These are phyloP conservation scores for Capsicum baccatum DNA, from an alignment of 257 asterid genomes.

Conservation along the genomic window DNA sequence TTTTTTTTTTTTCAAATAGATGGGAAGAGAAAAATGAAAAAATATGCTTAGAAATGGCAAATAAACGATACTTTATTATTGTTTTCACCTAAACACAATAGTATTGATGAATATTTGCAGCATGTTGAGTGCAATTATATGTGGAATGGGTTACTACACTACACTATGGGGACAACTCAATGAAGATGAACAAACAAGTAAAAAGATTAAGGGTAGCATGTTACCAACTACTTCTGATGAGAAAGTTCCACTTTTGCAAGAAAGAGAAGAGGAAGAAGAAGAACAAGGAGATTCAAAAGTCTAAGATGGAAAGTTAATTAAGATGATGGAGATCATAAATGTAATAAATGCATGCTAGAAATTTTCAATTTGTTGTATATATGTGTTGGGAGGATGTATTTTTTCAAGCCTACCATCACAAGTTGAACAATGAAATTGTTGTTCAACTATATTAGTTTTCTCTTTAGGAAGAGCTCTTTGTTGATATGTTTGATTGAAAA, in stretches of 20 bases:
- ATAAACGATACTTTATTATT: too few relatives aligned
- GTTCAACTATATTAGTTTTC: slow-evolving; percentile 13
- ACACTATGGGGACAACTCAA: slow-evolving; percentile 64
- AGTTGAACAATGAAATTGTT: slow-evolving; percentile 29
- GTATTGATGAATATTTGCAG: slow-evolving; percentile 39
- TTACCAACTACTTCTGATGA: slow-evolving; percentile 31
- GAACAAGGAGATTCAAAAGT: slow-evolving; percentile 45
- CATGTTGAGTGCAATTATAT: slow-evolving; percentile 72
- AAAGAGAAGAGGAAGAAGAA: slow-evolving; percentile 28
- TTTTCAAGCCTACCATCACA: slow-evolving; percentile 31
- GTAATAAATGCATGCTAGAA: neutral
- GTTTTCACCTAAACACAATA: neutral
- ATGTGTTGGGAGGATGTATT: slow-evolving; percentile 33
- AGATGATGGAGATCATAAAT: neutral
- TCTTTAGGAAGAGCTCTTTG: neutral
- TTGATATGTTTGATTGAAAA: neutral
- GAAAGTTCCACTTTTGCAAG: slow-evolving; percentile 58
- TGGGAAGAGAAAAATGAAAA: too few relatives aligned
- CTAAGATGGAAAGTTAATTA: slow-evolving; percentile 25
- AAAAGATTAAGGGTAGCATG: slow-evolving; percentile 20
- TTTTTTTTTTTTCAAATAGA: too few relatives aligned
- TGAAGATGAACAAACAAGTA: slow-evolving; percentile 41
- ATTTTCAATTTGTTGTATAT: neutral
- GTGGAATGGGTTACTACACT: slow-evolving; percentile 75
- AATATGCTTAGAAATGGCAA: too few relatives aligned